These are phyloP conservation scores for Penicillium malachiteum DNA, from an alignment of 495 filamentous ascomycete genomes.

Conservation along the genomic window DNA sequence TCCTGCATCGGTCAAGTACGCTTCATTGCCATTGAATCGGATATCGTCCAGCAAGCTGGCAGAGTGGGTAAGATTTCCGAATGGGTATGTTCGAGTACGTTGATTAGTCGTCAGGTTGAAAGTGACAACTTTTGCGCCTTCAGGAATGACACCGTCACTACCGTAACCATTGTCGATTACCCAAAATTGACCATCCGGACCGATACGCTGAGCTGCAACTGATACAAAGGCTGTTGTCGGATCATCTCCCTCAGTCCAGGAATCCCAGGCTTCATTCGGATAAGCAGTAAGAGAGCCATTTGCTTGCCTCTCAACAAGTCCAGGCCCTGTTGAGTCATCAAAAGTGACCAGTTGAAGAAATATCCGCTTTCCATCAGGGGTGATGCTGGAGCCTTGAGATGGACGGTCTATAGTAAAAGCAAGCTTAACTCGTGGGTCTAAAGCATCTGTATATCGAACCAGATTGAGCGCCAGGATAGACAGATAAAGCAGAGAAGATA, in stretches of 20 bases:
- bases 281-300: constrained; percentile 2
- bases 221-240: background rate
- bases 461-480: no score
- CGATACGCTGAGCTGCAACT: constrained; percentile 4
- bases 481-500: no score
- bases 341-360: constrained; percentile 1
- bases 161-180: constrained; percentile 4
- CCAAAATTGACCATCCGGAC: constrained; percentile 5
- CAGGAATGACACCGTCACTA: background rate
- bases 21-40: constrained; percentile 8
- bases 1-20: constrained; percentile 5
- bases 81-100: constrained; percentile 1
- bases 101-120: constrained; percentile 8
- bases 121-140: constrained; percentile 4
- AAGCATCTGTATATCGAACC: no score
- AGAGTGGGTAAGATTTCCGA: background rate
- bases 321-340: constrained; percentile 1
- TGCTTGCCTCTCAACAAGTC: constrained; percentile 1
- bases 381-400: constrained; percentile 3
- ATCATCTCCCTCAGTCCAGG: constrained; percentile 5
- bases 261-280: constrained; percentile 10
- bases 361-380: constrained; percentile 2
- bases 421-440: background rate
- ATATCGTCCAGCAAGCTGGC: constrained; percentile 4
- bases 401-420: background rate